Evolutionary conservation across 2,329 filamentous ascomycete species (phyloP).

Genomic region (Ceratocystis variospora): DNA sequence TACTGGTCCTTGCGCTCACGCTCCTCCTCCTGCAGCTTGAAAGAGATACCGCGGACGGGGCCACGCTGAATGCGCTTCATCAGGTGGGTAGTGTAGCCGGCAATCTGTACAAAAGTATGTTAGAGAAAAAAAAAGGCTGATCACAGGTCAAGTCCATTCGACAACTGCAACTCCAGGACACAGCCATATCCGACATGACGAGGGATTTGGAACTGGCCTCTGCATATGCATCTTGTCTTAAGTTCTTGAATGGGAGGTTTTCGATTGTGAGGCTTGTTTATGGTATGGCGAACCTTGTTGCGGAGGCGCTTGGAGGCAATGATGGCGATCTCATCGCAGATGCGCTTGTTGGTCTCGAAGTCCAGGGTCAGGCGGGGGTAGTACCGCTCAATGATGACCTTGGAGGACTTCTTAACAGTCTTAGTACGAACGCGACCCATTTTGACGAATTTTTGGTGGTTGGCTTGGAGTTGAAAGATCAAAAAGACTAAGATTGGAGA

Average conservation of each 20-base stretch:
- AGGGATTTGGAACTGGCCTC: background rate
- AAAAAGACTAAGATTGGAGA: background rate
- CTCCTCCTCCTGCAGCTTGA: conserved; percentile 99
- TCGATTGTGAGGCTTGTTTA: background rate
- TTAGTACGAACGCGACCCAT: conserved; percentile 60
- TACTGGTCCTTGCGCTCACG: conserved; percentile 99
- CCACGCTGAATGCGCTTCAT: conserved; percentile 99
- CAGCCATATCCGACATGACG: background rate
- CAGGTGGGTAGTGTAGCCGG: conserved; percentile 94
- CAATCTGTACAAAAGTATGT: conserved; percentile 47
- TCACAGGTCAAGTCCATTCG: conserved; percentile 12
- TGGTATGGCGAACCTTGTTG: conserved; percentile 66
- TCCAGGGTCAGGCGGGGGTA: conserved; percentile 97
- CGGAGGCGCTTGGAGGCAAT: conserved; percentile 97
- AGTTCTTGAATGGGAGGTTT: background rate
- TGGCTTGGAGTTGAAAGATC: conserved; percentile 24
- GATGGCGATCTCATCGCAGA: conserved; percentile 99
- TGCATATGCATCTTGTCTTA: background rate
- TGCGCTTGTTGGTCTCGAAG: conserved; percentile 99
- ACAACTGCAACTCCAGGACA: background rate
- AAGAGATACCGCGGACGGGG: conserved; percentile 98
- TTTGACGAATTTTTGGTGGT: conserved; percentile 39
- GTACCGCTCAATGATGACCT: conserved; percentile 99
- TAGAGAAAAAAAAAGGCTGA: background rate
- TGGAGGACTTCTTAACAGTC: conserved; percentile 68